Evolutionary conservation across 345 rosid genomes (phyloP), one percentile per base, ranked within the genome.

Genomic region (Kandelia obovata): DNA sequence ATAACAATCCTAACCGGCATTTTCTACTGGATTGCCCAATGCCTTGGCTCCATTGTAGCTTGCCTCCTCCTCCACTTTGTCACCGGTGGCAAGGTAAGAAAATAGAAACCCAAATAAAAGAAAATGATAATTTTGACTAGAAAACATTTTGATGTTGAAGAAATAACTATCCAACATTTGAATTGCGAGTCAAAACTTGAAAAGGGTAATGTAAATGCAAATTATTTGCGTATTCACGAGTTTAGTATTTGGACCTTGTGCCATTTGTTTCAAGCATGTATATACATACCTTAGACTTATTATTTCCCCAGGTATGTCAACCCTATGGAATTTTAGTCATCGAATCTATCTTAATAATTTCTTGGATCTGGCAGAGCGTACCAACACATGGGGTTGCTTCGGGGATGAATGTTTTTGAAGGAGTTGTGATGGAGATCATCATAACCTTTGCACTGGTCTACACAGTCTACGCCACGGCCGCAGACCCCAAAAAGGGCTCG

Each of bases 11-110:
- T 91, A 34, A 85, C 92, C 4, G 91, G 95, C 79, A 32, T 93
- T 78, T 83, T 93, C 77, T 91, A 93, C 25, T 88, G 95, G 96
- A 76, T 93, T 52, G 91, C 97, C 69, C 98, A 91, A 32, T 89
- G 86, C 77, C 88, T 84, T 59, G 96, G 97, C 69, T 93, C 97
- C 70, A 82, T 84, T 11, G 91, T 83, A 1, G 97, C 98, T 35
- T 89, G 98, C 70, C 82, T 88, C 69, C 97, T 91, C 75, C 97
- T 91, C 57, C 64, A 81, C 69, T 79, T 78, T 31, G 95, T 89
- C 27, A 89, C 98, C 4, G 61, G 72, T 27, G 85, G 85, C 34
- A 27, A 67, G 89, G 89, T 88, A 78, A 23, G 25, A 27, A 25
- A 35, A 43, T 13, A 43, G 49, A 43, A 11, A 43, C 49, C 47